phyloP scores from a whole-genome alignment of 163 green algal genomes.

The Prototheca wickerhamii region DNA sequence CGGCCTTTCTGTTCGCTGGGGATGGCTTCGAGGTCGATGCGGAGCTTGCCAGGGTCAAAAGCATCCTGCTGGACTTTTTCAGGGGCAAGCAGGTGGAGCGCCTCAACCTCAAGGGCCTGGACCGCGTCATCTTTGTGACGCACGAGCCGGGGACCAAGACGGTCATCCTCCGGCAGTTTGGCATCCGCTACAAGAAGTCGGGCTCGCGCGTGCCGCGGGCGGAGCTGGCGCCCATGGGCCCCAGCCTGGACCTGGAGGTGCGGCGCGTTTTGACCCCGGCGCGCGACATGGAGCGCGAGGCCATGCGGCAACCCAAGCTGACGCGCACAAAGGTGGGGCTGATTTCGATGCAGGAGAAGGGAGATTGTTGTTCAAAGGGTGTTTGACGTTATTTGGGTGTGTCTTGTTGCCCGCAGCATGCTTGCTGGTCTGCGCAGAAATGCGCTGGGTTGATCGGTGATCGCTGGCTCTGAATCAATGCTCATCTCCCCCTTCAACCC shows the following conservation, averaged over 20 bases:
- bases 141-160: background rate
- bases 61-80: slow-evolving; percentile 90
- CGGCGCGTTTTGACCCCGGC: slow-evolving; percentile 50
- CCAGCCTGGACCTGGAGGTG: slow-evolving; percentile 65
- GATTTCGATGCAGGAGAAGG: background rate
- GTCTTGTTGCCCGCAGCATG: too few relatives aligned
- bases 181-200: slow-evolving; percentile 81
- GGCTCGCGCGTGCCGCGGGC: slow-evolving; percentile 62
- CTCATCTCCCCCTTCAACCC: background rate
- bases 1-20: slow-evolving; percentile 85
- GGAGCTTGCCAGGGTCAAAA: slow-evolving; percentile 60
- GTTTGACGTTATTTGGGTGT: too few relatives aligned
- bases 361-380: too few relatives aligned
- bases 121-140: slow-evolving; percentile 70
- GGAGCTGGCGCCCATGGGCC: slow-evolving; percentile 82
- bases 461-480: background rate
- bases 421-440: too few relatives aligned
- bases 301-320: slow-evolving; percentile 57
- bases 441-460: too few relatives aligned
- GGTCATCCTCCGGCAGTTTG: slow-evolving; percentile 81
- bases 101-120: slow-evolving; percentile 64
- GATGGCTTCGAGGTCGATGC: slow-evolving; percentile 80
- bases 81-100: slow-evolving; percentile 44
- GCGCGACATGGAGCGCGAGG: slow-evolving; percentile 78
- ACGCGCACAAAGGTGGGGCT: slow-evolving; percentile 76